Percentiles rank a stretch among this genome's conserved stretches.
These are phyloP conservation scores for Crithidia fasciculata DNA, from an alignment of 208 protist species.

Conservation along the genomic window DNA sequence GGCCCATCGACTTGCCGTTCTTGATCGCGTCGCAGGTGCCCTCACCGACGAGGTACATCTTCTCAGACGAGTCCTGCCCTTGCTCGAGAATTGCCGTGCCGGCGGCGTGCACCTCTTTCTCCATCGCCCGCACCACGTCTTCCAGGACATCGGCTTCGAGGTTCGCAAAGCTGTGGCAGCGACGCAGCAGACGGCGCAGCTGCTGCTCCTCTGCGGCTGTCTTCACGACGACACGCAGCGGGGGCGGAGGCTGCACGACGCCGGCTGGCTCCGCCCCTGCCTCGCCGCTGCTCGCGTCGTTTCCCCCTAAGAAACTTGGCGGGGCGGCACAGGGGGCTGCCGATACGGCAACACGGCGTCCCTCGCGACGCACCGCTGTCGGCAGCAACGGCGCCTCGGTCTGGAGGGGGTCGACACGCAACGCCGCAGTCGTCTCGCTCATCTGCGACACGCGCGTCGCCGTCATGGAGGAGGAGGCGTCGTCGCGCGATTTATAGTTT, in stretches of 20 bases:
- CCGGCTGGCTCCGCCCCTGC: neutral
- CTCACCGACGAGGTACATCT: slow-evolving; percentile 78
- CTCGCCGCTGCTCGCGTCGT: neutral
- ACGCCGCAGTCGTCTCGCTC: slow-evolving; percentile 16
- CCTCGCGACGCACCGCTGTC: slow-evolving; percentile 29
- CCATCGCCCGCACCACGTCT: slow-evolving; percentile 60
- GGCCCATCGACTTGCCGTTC: slow-evolving; percentile 68
- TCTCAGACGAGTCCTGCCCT: slow-evolving; percentile 59
- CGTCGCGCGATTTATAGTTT: slow-evolving; percentile 2
- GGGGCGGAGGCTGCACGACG: slow-evolving; percentile 13
- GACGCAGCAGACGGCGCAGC: slow-evolving; percentile 49
- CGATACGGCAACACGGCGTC: slow-evolving; percentile 70
- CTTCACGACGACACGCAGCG: slow-evolving; percentile 46
- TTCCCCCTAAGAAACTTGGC: neutral
- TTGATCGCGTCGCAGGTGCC: slow-evolving; percentile 87
- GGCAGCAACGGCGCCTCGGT: slow-evolving; percentile 28
- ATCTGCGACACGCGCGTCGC: slow-evolving; percentile 14
- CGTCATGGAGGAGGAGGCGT: slow-evolving; percentile 24
- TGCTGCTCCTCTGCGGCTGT: slow-evolving; percentile 48
- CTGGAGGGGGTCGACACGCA: slow-evolving; percentile 29
- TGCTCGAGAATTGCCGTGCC: slow-evolving; percentile 79
- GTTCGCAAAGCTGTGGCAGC: slow-evolving; percentile 75
- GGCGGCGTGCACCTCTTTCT: slow-evolving; percentile 60
- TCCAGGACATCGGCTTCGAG: slow-evolving; percentile 61
- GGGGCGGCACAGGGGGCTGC: slow-evolving; percentile 43